phyloP scores from a whole-genome alignment of 306 rosid species.

The Vigna mungo region DNA sequence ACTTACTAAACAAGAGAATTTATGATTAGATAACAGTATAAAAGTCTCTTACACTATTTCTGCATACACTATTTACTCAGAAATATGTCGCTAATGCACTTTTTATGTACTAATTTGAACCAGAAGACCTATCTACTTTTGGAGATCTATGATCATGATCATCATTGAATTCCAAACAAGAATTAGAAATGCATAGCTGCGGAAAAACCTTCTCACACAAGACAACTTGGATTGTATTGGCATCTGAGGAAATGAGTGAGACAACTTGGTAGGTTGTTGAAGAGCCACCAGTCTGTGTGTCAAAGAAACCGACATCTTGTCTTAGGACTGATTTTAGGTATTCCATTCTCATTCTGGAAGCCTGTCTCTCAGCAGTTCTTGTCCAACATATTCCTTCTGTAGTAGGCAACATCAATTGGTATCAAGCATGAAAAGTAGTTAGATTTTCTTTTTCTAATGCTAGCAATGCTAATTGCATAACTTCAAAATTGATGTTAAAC shows the following conservation, averaged over 20 bases:
- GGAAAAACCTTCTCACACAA: slow-evolving; percentile 76
- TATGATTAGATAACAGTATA: no score
- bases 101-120: not conserved
- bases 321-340: slow-evolving; percentile 84
- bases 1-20: no score
- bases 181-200: slow-evolving; percentile 6
- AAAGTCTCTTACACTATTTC: no score
- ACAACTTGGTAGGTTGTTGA: slow-evolving; percentile 83
- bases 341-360: slow-evolving; percentile 80
- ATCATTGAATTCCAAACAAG: not conserved
- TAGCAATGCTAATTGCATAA: slow-evolving; percentile 18
- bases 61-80: no score
- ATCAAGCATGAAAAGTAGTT: slow-evolving; percentile 33
- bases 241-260: slow-evolving; percentile 77
- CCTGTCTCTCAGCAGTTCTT: slow-evolving; percentile 89
- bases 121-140: not conserved
- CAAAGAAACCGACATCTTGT: slow-evolving; percentile 92
- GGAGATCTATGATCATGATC: not conserved
- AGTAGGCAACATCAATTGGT: slow-evolving; percentile 37
- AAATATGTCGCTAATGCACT: no score
- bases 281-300: slow-evolving; percentile 70
- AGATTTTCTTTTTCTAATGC: slow-evolving; percentile 23
- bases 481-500: not conserved
- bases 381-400: slow-evolving; percentile 93
- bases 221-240: slow-evolving; percentile 83